Evolutionary conservation across 805 yeast species (phyloP).

Genomic region (Kregervanrija delftensis): DNA sequence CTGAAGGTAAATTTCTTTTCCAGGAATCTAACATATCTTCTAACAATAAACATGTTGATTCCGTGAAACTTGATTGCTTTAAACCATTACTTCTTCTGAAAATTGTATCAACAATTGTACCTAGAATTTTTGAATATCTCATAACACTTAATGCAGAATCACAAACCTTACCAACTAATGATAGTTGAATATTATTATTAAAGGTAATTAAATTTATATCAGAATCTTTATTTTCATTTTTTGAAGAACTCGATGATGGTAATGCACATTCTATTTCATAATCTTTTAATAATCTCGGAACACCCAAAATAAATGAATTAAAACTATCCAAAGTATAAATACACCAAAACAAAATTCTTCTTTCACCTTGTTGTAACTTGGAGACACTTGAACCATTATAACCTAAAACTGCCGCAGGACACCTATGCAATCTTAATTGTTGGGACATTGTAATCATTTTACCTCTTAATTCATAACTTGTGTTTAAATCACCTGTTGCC

Average conservation of each 20-base stretch:
- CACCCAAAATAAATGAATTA: constrained; percentile 70
- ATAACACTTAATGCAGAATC: constrained; percentile 56
- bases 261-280: constrained; percentile 81
- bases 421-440: constrained; percentile 75
- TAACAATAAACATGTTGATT: constrained; percentile 25
- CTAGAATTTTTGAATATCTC: constrained; percentile 67
- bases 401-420: constrained; percentile 76
- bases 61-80: constrained; percentile 23
- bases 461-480: constrained; percentile 72
- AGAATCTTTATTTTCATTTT: constrained; percentile 31
- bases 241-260: constrained; percentile 43
- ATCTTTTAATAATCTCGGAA: constrained; percentile 74
- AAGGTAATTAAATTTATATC: constrained; percentile 53
- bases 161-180: constrained; percentile 65
- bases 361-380: constrained; percentile 69
- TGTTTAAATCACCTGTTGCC: constrained; percentile 64
- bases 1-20: constrained; percentile 62
- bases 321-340: constrained; percentile 71
- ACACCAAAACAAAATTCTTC: constrained; percentile 82
- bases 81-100: constrained; percentile 46
- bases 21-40: constrained; percentile 75
- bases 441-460: constrained; percentile 77
- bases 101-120: constrained; percentile 63
- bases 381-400: constrained; percentile 60
- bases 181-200: constrained; percentile 45